Evolutionary conservation across 1,284 basidiomycete species (phyloP).

Genomic region (Rhodotorula glutinis): DNA sequence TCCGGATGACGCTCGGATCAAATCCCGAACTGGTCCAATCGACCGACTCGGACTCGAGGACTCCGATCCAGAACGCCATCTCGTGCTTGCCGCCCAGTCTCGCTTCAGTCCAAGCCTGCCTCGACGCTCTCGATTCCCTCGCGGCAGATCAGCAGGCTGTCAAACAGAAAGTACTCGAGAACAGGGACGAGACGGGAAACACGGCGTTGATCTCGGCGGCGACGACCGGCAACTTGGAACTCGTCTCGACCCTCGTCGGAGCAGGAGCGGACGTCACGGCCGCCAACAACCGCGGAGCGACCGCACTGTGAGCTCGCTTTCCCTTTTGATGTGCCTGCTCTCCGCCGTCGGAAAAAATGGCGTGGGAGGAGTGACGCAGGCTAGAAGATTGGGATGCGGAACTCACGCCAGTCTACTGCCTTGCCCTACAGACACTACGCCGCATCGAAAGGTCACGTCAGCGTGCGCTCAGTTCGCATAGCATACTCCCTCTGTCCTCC

Average conservation of each 20-base stretch:
- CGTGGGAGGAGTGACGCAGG: too few species aligned
- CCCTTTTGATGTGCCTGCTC: too few species aligned
- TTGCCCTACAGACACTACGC: constrained; percentile 75
- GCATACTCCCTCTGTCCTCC: constrained; percentile 8
- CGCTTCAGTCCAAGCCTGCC: constrained; percentile 67
- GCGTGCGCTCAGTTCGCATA: constrained; percentile 55
- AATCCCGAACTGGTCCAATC: constrained; percentile 22
- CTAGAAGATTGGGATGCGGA: too few species aligned
- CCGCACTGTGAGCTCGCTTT: constrained; percentile 61
- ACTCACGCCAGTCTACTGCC: too few species aligned
- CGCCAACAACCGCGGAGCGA: constrained; percentile 79
- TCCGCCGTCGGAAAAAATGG: neutral
- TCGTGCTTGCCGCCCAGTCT: constrained; percentile 59
- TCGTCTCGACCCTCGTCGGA: constrained; percentile 74
- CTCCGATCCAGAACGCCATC: constrained; percentile 84
- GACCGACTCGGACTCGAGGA: constrained; percentile 62
- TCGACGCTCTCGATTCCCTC: constrained; percentile 67
- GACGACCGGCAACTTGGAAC: constrained; percentile 73
- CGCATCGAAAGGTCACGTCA: constrained; percentile 83
- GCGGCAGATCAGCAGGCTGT: constrained; percentile 51
- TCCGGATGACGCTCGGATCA: constrained; percentile 19
- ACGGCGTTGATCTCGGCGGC: constrained; percentile 87
- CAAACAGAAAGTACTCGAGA: constrained; percentile 34
- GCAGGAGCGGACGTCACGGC: constrained; percentile 79
- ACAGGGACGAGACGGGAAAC: constrained; percentile 71